Percentiles rank a stretch among this genome's conserved stretches.
Conservation (phyloP, 2,329 filamentous ascomycete genomes). For the Alternaria panax region DNA sequence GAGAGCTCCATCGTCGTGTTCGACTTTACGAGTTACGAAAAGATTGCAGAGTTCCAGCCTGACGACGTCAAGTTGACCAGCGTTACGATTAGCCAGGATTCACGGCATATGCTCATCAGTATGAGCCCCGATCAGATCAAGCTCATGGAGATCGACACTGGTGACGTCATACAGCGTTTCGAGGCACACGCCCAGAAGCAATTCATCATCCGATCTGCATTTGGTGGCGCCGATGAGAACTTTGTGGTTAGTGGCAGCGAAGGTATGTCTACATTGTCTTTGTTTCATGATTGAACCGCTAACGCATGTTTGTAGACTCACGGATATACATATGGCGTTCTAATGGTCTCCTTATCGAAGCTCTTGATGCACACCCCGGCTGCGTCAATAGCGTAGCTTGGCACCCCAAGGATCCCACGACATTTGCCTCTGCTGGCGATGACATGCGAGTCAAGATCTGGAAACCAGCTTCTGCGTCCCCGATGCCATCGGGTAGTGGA, state of each 20-base stretch:
- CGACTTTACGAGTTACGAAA: slow-evolving; percentile 75
- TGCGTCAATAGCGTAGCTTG: slow-evolving; percentile 88
- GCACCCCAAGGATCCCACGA: slow-evolving; percentile 81
- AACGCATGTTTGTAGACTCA: slow-evolving; percentile 58
- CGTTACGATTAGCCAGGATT: slow-evolving; percentile 81
- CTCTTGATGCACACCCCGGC: slow-evolving; percentile 76
- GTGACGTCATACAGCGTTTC: slow-evolving; percentile 76
- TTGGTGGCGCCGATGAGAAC: slow-evolving; percentile 90
- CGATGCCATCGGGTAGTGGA: slow-evolving; percentile 17
- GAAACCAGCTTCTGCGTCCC: slow-evolving; percentile 33
- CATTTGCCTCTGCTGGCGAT: slow-evolving; percentile 92
- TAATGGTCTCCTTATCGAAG: slow-evolving; percentile 77
- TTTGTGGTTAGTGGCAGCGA: slow-evolving; percentile 93
- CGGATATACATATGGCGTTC: slow-evolving; percentile 91
- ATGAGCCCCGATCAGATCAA: slow-evolving; percentile 78
- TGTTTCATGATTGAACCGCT: background rate
- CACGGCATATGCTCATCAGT: slow-evolving; percentile 81
- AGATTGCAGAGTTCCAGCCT: slow-evolving; percentile 76
- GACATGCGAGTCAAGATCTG: slow-evolving; percentile 86
- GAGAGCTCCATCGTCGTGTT: slow-evolving; percentile 79
- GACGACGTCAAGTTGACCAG: slow-evolving; percentile 76
- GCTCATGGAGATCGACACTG: slow-evolving; percentile 77
- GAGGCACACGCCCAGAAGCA: slow-evolving; percentile 76
- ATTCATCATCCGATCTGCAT: slow-evolving; percentile 80
- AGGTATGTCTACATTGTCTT: slow-evolving; percentile 61